Conservation (phyloP, 2,329 filamentous ascomycete species). For the Lecanicillium sp. region DNA sequence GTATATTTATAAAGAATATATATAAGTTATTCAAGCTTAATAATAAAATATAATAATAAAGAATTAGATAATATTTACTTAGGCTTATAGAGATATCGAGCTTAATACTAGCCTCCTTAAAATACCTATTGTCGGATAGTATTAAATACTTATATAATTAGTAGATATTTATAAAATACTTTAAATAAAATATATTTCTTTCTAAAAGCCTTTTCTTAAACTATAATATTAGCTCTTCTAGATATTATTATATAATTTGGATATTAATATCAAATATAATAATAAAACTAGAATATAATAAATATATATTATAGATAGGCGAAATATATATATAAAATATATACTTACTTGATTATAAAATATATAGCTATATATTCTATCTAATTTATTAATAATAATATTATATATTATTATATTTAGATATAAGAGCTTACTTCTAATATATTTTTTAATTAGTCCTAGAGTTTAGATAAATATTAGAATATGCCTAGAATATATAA, state of each 20-base stretch:
- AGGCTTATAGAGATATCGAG: neutral
- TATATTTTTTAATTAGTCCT: no score
- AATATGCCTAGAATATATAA: no score
- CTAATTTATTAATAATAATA: no score
- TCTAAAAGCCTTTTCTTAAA: neutral
- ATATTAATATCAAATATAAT: neutral
- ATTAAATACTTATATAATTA: neutral
- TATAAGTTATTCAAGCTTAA: neutral
- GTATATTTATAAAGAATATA: neutral
- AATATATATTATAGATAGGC: neutral
- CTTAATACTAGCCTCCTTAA: neutral
- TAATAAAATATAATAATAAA: neutral
- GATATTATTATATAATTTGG: neutral
- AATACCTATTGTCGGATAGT: neutral
- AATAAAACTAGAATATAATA: slow-evolving; percentile 1
- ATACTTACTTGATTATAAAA: neutral
- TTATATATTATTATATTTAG: no score
- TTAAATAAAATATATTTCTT: neutral
- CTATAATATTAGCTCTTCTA: neutral
- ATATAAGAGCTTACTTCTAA: no score
- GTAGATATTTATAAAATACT: neutral
- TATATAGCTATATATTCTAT: no score
- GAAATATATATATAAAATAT: slow-evolving; percentile 1
- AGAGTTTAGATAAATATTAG: no score
- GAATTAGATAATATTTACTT: neutral